These are phyloP conservation scores for Colletotrichum sojae DNA, from an alignment of 2,329 filamentous ascomycete species.

Conservation along the genomic window DNA sequence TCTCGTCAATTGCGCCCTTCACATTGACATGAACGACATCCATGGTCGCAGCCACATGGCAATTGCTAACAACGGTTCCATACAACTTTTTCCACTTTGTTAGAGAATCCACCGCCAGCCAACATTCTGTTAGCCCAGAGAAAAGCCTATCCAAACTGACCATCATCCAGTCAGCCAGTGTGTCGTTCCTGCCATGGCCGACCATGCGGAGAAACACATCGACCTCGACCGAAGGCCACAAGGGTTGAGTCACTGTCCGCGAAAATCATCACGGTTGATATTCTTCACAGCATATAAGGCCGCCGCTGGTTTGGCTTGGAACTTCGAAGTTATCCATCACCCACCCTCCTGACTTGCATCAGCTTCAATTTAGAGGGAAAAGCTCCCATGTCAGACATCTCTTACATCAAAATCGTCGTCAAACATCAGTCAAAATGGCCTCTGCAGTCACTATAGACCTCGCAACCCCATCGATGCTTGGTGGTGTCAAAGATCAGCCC, in stretches of 20 bases:
- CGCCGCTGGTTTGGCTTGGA: not conserved
- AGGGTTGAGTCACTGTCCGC: slow-evolving; percentile 16
- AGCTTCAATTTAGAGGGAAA: too few species aligned
- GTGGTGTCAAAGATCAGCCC: slow-evolving; percentile 3
- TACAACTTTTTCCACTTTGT: slow-evolving; percentile 1
- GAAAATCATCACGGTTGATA: not conserved
- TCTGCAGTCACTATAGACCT: slow-evolving; percentile 51
- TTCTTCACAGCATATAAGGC: slow-evolving; percentile 5
- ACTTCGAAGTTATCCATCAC: not conserved
- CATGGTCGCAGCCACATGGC: not conserved
- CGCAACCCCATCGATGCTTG: slow-evolving; percentile 22
- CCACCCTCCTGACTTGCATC: not conserved
- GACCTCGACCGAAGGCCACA: slow-evolving; percentile 1
- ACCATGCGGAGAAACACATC: slow-evolving; percentile 19
- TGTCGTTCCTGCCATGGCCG: not conserved
- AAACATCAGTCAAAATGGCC: slow-evolving; percentile 45
- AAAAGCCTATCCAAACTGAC: not conserved
- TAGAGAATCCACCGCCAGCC: slow-evolving; percentile 14
- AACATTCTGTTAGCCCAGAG: slow-evolving; percentile 15
- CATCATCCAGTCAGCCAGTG: not conserved
- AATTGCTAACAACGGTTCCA: not conserved
- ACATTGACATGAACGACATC: slow-evolving; percentile 22
- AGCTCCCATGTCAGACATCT: not conserved
- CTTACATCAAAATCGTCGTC: not conserved
- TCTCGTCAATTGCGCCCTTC: slow-evolving; percentile 19